Base-by-base conservation (phyloP, 108 stramenopile genomes). In the Epipyxis sp. region DNA sequence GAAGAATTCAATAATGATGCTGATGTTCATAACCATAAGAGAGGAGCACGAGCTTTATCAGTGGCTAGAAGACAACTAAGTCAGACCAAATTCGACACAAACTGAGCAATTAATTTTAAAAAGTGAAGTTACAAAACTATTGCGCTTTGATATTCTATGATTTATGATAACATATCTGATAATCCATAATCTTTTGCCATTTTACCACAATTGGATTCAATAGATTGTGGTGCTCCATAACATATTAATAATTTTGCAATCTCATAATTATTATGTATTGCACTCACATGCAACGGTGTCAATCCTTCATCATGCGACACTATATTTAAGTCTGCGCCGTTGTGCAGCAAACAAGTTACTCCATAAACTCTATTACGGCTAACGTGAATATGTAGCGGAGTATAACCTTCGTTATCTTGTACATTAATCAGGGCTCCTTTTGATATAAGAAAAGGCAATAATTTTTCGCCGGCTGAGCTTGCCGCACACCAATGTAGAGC, bases 401-500 rank as follows among this genome's bases (percentile, higher is more conserved):
- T 65, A 32, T 13, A 65, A 37, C 61, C 61, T 6, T 35, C 35
- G 13, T 65, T 65, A 32, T 65, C 61, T 65, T 65, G 34, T 37
- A 37, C 25, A 65, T 65, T 65, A 16, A 65, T 10, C 10, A 32
- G 6, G 35, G 61, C 61, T 6, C 61, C 61, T 32, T 65, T 65
- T 16, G 61, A 16, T 32, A 65, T 65, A 32, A 65, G 61, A 65
- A 65, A 32, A 16, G 61, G 61, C 61, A 65, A 16, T 16, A 65
- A 32, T 32, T 32, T 16, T 32, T 65, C 61, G 30, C 61, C 61
- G 34, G 61, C 20, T 16, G 61, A 32, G 34, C 30, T 65, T 16
- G 61, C 61, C 61, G 61, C 61, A 32, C 61, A 32, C 61, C 61
- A 65, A 32, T 65, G 61, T 32, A 65, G 61, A 65, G 34, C 61